Evolutionary conservation across 345 rosid genomes (phyloP), one percentile per base, ranked within the genome.

Genomic region (Litchi chinensis): DNA sequence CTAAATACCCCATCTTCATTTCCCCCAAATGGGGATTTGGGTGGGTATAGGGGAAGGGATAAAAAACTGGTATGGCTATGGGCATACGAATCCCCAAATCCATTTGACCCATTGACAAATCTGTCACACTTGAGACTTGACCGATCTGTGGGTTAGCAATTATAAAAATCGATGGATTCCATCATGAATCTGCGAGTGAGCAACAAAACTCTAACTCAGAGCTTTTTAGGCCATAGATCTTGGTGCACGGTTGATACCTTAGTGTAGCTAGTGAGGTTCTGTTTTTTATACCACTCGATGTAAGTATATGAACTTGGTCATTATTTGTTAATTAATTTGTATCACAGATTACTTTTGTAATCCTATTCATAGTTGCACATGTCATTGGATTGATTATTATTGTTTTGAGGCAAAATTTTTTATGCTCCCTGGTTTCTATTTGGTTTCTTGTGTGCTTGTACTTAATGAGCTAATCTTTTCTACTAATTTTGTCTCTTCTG

Each of bases 401-500:
- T 15, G 4, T 13, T 67, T 44, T 39, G 54, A 43, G 56, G 68
- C 73, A 50, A 40, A 72, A 22, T 73, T 24, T 54, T 65, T 19
- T 12, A 1, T 56, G 65, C 57, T 40, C 48, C 50, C 60, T 15
- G 13, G 26, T 39, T 16, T 26, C 43, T 28, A 46, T 46, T 7
- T 46, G 52, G 12, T 46, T 46, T 46, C 52, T 2, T 11, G 8
- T 46, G 8, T 46, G 52, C 8, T 46, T 46, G 10, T 32, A 8
- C 24, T 19, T 62, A 56, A 9, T 59, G 63, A 64, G 40, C 60
- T 5, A 43, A 54, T 10, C 44, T 44, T 83, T 26, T 26, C 24
- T 72, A 12, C 65, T 75, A 15, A 74, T 79, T 46, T 22, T 79
- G 43, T 73, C 60, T 79, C 74, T 28, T 75, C 74, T 66, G 68